Conservation (phyloP, 2,329 filamentous ascomycete genomes). For the Sclerotinia borealis region DNA sequence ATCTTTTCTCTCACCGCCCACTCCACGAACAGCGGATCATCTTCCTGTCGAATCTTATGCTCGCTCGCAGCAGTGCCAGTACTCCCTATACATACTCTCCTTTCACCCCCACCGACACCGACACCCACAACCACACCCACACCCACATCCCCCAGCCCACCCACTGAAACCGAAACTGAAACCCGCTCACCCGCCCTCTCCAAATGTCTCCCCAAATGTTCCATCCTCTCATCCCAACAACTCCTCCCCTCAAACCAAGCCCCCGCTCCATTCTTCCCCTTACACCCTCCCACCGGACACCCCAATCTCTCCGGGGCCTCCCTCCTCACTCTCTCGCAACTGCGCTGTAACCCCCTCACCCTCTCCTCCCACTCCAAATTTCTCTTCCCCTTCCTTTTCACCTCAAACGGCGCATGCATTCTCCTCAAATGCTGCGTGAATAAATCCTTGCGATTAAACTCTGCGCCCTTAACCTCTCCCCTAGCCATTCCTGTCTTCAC, state of each 20-base stretch:
- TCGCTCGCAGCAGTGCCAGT: not conserved
- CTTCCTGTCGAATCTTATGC: conserved; percentile 5
- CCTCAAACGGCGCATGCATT: conserved; percentile 62
- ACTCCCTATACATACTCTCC: not conserved
- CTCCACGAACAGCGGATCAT: conserved; percentile 20
- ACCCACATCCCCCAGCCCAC: too few relatives aligned
- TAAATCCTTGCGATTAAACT: conserved; percentile 86
- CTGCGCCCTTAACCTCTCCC: conserved; percentile 17
- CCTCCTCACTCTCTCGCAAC: conserved; percentile 57
- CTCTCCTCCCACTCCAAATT: conserved; percentile 43
- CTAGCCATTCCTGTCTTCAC: not conserved
- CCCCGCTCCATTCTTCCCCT: not conserved
- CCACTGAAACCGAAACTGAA: too few relatives aligned
- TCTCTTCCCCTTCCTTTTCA: conserved; percentile 36
- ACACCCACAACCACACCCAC: too few relatives aligned
- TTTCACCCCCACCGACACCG: conserved; percentile 6
- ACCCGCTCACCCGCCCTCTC: conserved; percentile 45
- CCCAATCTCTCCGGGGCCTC: conserved; percentile 51
- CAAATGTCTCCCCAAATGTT: conserved; percentile 78
- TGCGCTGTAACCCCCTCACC: conserved; percentile 49
- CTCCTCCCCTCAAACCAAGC: conserved; percentile 52
- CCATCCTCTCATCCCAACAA: conserved; percentile 78
- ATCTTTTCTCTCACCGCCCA: conserved; percentile 22
- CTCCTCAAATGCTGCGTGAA: conserved; percentile 83
- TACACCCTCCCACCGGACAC: conserved; percentile 60